These are phyloP conservation scores for Chrysosporium keratinophilum DNA, from an alignment of 2,329 filamentous ascomycete species.

Conservation along the genomic window DNA sequence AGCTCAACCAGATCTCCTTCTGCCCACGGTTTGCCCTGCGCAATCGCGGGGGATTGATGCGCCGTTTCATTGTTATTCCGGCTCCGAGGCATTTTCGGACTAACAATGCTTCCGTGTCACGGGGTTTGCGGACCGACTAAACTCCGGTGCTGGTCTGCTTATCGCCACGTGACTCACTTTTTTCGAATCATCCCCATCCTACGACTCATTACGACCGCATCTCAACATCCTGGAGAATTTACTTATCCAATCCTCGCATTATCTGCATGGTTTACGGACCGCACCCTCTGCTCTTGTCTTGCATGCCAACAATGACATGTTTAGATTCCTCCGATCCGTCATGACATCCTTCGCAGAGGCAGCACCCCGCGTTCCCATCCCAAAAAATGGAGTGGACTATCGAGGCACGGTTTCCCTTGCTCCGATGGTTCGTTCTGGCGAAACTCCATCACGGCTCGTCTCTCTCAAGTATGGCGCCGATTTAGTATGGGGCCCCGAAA, in stretches of 20 bases:
- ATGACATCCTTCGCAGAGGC: slow-evolving; percentile 43
- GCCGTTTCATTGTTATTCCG: too few species aligned
- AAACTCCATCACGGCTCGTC: slow-evolving; percentile 77
- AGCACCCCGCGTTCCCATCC: slow-evolving; percentile 62
- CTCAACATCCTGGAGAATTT: not conserved
- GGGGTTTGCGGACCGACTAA: too few species aligned
- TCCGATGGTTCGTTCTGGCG: slow-evolving; percentile 96
- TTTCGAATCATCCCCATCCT: slow-evolving; percentile 3
- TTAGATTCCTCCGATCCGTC: slow-evolving; percentile 38
- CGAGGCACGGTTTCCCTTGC: slow-evolving; percentile 87
- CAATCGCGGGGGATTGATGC: too few species aligned
- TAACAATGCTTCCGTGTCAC: too few species aligned
- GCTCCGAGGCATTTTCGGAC: too few species aligned
- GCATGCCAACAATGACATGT: slow-evolving; percentile 29
- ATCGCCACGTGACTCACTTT: slow-evolving; percentile 8
- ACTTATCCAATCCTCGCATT: not conserved
- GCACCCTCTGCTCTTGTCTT: not conserved
- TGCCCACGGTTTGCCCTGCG: too few species aligned
- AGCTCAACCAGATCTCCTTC: too few species aligned
- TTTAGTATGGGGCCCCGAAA: slow-evolving; percentile 95
- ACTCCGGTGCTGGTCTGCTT: not conserved
- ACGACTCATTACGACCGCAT: not conserved
- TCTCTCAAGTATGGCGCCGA: slow-evolving; percentile 93
- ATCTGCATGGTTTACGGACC: too few species aligned
- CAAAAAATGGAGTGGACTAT: slow-evolving; percentile 82